Percentiles rank a stretch among this genome's conserved stretches.
Conservation (phyloP, 371 early-diverging fungal genomes). For the Chytridiales sp. region DNA sequence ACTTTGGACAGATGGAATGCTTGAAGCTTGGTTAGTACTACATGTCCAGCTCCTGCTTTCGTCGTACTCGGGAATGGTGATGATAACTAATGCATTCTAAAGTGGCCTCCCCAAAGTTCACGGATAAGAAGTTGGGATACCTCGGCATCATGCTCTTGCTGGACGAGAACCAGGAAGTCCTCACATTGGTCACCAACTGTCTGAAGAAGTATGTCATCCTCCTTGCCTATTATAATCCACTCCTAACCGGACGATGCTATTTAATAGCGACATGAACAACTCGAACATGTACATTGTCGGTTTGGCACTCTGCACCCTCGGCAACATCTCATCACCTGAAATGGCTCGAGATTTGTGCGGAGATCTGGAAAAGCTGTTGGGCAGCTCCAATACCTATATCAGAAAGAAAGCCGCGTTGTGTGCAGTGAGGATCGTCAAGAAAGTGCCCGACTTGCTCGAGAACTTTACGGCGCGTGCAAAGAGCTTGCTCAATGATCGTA, state of each 20-base stretch:
- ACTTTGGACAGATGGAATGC: slow-evolving; percentile 98
- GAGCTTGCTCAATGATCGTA: slow-evolving; percentile 82
- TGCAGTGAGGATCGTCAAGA: slow-evolving; percentile 85
- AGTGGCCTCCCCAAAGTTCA: slow-evolving; percentile 88
- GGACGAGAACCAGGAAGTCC: slow-evolving; percentile 94
- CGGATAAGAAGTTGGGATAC: slow-evolving; percentile 96
- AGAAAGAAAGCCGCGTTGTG: slow-evolving; percentile 96
- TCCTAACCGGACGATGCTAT: background rate
- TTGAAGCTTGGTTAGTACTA: slow-evolving; percentile 70
- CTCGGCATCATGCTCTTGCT: slow-evolving; percentile 94
- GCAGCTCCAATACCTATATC: slow-evolving; percentile 88
- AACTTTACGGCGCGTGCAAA: slow-evolving; percentile 76
- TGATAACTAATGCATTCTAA: background rate
- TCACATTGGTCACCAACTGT: slow-evolving; percentile 95
- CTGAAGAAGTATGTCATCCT: slow-evolving; percentile 77
- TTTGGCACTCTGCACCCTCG: slow-evolving; percentile 91
- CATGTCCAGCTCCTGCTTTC: background rate
- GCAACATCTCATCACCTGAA: slow-evolving; percentile 91
- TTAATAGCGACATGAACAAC: slow-evolving; percentile 86
- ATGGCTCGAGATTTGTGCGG: slow-evolving; percentile 92
- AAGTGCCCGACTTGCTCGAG: slow-evolving; percentile 90
- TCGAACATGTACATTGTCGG: slow-evolving; percentile 94
- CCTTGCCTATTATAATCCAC: slow-evolving; percentile 14
- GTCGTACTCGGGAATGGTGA: background rate
- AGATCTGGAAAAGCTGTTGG: slow-evolving; percentile 91